Evolutionary conservation across 2,329 filamentous ascomycete genomes (phyloP).

Genomic region (Pseudogymnoascus sp.): DNA sequence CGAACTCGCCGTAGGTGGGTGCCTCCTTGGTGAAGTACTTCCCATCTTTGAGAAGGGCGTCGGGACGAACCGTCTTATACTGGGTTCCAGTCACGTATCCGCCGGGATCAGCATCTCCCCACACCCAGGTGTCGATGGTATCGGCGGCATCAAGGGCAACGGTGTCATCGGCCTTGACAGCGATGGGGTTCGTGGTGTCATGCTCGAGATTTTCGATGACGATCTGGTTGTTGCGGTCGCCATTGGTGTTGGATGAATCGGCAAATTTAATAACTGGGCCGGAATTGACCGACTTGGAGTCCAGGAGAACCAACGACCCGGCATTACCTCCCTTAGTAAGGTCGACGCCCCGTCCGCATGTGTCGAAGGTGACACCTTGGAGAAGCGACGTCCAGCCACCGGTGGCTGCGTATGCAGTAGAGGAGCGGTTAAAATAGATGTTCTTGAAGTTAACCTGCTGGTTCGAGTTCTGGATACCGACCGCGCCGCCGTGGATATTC

Average conservation of each 20-base stretch:
- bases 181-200: not conserved
- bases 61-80: constrained; percentile 27
- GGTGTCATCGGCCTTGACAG: constrained; percentile 13
- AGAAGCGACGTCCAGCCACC: not conserved
- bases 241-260: not conserved
- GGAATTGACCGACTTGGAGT: not conserved
- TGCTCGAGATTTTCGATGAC: constrained; percentile 1
- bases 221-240: constrained; percentile 2
- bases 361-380: constrained; percentile 22
- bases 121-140: constrained; percentile 12
- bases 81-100: not conserved
- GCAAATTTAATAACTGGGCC: constrained; percentile 7
- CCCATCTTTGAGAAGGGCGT: constrained; percentile 27
- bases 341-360: constrained; percentile 23
- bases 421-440: not conserved
- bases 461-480: constrained; percentile 40
- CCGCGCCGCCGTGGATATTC: constrained; percentile 45
- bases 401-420: not conserved
- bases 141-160: constrained; percentile 20
- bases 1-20: constrained; percentile 38
- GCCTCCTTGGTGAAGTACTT: constrained; percentile 36
- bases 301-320: constrained; percentile 7
- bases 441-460: constrained; percentile 47
- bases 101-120: not conserved
- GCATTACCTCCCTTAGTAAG: not conserved